A percentile compares a stretch with the other conserved stretches of the same genome.
phyloP scores from a whole-genome alignment of 441 rosid species.

The Euphorbia celastroides region DNA sequence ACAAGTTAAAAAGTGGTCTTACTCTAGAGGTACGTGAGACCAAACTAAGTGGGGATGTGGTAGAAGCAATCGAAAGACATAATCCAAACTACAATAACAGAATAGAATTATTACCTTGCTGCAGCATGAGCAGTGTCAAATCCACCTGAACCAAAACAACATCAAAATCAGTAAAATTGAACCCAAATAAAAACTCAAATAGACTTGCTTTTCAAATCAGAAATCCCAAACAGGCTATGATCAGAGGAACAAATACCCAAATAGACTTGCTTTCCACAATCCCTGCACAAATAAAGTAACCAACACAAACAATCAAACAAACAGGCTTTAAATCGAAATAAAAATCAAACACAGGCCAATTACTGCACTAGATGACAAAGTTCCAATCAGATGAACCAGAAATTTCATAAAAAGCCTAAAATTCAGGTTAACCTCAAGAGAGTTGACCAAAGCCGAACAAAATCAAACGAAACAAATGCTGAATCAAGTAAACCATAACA shows the following conservation, averaged over 20 bases:
- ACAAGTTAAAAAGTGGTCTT: neutral
- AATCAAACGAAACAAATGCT: neutral
- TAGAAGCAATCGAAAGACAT: neutral
- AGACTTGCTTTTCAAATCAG: conserved; percentile 93
- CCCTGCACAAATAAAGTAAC: conserved; percentile 44
- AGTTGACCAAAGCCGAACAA: neutral
- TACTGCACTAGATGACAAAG: neutral
- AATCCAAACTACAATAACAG: neutral
- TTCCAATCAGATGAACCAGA: neutral
- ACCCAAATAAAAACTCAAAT: conserved; percentile 22
- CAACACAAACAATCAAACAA: conserved; percentile 7
- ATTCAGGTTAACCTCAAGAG: conserved; percentile 5
- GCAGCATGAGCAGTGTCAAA: conserved; percentile 95
- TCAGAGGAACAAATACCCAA: conserved; percentile 46
- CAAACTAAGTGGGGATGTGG: neutral
- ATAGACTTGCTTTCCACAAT: conserved; percentile 94
- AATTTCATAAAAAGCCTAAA: neutral
- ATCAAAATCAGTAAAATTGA: conserved; percentile 10
- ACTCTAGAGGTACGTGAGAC: neutral
- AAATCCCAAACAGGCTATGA: too few species aligned
- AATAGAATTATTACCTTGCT: conserved; percentile 61
- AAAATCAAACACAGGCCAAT: neutral
- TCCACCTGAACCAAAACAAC: conserved; percentile 51
- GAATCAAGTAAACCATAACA: neutral
- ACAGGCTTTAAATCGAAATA: neutral